phyloP scores from a whole-genome alignment of 1,284 basidiomycete species.

The Coniferiporia weirii region DNA sequence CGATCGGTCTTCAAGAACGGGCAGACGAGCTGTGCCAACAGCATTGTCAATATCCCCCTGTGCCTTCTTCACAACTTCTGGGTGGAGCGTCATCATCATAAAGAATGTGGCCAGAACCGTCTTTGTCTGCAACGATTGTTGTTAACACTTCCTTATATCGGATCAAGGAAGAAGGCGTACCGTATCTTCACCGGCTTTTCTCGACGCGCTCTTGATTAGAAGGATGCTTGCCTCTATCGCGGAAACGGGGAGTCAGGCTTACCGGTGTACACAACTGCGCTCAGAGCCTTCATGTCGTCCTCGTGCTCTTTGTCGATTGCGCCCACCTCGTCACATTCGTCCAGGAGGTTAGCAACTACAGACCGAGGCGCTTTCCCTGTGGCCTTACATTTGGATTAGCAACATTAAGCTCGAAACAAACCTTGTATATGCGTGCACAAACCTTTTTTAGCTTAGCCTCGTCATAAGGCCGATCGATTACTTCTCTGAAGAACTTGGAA shows the following conservation, averaged over 20 bases:
- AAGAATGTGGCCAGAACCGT: not conserved
- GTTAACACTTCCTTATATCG: too few species aligned
- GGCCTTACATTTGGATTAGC: not conserved
- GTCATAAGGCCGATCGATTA: conserved; percentile 1
- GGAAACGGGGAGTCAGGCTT: too few species aligned
- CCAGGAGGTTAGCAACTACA: conserved; percentile 1
- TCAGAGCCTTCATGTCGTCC: conserved; percentile 3
- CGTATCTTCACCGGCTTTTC: not conserved
- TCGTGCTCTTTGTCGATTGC: conserved; percentile 1
- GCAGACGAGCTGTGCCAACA: conserved; percentile 3
- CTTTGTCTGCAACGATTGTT: not conserved
- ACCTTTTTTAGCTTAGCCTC: conserved; percentile 6
- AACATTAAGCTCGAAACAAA: not conserved
- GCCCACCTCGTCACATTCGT: not conserved
- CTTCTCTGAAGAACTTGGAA: not conserved
- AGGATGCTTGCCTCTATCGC: too few species aligned
- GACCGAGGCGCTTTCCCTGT: not conserved
- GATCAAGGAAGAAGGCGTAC: not conserved
- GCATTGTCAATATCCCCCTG: conserved; percentile 11
- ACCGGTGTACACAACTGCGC: not conserved
- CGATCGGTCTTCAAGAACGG: conserved; percentile 21
- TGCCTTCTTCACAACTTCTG: conserved; percentile 5
- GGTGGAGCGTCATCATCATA: conserved; percentile 9
- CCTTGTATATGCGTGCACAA: not conserved
- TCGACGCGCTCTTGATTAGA: too few species aligned